A percentile compares a stretch with the other conserved stretches of the same genome.
Evolutionary conservation across 805 yeast genomes (phyloP).

Genomic region (Alloascoidea hylecoeti): DNA sequence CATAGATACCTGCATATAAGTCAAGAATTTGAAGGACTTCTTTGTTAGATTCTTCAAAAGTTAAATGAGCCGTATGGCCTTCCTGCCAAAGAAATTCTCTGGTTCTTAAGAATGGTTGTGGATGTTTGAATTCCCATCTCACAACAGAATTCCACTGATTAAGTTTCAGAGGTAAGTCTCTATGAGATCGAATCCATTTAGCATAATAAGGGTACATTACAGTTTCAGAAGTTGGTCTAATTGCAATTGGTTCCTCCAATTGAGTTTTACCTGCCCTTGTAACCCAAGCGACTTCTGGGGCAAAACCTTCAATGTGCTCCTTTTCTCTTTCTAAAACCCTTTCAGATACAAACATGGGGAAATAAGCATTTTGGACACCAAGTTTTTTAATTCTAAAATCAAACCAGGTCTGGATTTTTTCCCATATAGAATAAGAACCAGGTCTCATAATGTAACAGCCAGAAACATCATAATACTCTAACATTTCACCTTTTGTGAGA

Average conservation of each 20-base stretch:
- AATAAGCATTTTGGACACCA: slow-evolving; percentile 91
- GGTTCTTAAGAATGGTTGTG: slow-evolving; percentile 97
- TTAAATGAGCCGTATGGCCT: slow-evolving; percentile 96
- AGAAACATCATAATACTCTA: slow-evolving; percentile 96
- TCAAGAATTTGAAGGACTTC: slow-evolving; percentile 85
- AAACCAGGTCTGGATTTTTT: slow-evolving; percentile 79
- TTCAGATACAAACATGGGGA: slow-evolving; percentile 96
- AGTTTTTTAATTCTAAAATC: slow-evolving; percentile 65
- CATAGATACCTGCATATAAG: slow-evolving; percentile 72
- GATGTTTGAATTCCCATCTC: slow-evolving; percentile 99
- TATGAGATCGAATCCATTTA: slow-evolving; percentile 96
- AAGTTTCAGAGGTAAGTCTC: slow-evolving; percentile 90
- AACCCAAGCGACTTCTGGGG: slow-evolving; percentile 99
- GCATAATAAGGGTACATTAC: slow-evolving; percentile 99
- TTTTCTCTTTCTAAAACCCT: slow-evolving; percentile 93
- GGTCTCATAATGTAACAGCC: slow-evolving; percentile 98
- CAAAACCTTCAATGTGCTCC: slow-evolving; percentile 97
- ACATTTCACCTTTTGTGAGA: slow-evolving; percentile 93
- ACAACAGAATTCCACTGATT: slow-evolving; percentile 99
- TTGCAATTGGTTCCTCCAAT: slow-evolving; percentile 95
- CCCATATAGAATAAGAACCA: slow-evolving; percentile 91
- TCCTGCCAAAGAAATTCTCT: slow-evolving; percentile 99
- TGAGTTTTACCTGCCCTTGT: slow-evolving; percentile 92
- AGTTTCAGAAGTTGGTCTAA: slow-evolving; percentile 98
- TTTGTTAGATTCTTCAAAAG: slow-evolving; percentile 61